Conservation (phyloP, 176 grass and related monocot species). For the Lolium perenne region DNA sequence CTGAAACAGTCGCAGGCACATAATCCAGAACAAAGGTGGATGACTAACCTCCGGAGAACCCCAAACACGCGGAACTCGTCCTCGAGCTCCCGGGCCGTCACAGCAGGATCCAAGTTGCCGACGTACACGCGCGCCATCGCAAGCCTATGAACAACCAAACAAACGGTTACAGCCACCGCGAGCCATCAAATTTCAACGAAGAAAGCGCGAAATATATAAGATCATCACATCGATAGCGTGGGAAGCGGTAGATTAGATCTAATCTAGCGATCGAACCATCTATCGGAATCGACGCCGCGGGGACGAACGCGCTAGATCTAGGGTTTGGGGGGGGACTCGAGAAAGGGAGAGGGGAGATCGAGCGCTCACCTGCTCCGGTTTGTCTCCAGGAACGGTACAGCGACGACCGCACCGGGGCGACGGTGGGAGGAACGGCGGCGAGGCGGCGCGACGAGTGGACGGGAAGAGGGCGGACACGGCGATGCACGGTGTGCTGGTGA, state of each 20-base stretch:
- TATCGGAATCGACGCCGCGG: neutral
- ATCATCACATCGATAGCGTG: neutral
- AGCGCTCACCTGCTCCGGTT: conserved; percentile 21
- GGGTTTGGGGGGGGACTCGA: neutral
- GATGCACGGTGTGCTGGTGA: neutral
- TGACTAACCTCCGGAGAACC: conserved; percentile 70
- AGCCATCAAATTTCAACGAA: neutral
- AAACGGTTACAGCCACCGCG: neutral
- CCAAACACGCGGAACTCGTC: conserved; percentile 86
- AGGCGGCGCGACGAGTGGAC: neutral
- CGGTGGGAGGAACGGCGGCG: neutral
- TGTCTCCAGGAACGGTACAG: neutral
- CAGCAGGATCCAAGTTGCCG: conserved; percentile 69
- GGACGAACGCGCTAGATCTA: conserved; percentile 25
- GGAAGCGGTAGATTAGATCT: conserved; percentile 2
- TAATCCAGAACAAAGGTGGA: neutral
- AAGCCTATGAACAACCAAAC: conserved; percentile 4
- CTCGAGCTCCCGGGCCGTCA: conserved; percentile 70
- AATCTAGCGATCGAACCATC: neutral
- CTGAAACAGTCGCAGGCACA: neutral
- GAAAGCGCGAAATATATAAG: neutral
- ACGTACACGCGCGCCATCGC: conserved; percentile 82
- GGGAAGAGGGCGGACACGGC: neutral
- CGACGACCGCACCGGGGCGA: neutral
- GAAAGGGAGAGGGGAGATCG: neutral